Evolutionary conservation across 2,329 filamentous ascomycete genomes (phyloP).

Genomic region (Parasarocladium wereldwijsianum): DNA sequence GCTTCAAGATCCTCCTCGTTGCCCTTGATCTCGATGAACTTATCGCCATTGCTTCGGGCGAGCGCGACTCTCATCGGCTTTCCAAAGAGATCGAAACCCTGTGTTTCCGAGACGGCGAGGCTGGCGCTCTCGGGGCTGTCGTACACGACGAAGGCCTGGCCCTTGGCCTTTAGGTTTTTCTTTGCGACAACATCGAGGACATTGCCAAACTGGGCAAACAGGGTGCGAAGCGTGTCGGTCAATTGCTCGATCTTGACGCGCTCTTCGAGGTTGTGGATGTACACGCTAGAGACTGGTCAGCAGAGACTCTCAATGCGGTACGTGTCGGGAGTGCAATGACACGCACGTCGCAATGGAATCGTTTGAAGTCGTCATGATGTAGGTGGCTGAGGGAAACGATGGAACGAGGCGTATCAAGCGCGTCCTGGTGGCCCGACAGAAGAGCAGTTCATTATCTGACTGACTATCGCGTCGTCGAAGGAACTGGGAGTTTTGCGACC

Average conservation of each 20-base stretch:
- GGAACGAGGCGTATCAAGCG: no score
- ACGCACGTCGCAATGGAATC: slow-evolving; percentile 52
- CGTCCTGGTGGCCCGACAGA: no score
- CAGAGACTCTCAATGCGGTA: slow-evolving; percentile 14
- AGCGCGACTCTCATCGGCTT: slow-evolving; percentile 79
- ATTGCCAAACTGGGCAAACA: slow-evolving; percentile 82
- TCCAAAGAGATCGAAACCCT: slow-evolving; percentile 85
- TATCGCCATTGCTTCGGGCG: slow-evolving; percentile 75
- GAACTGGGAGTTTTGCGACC: no score
- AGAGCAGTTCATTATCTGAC: no score
- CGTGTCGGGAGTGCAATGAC: slow-evolving; percentile 61
- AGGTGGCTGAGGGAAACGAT: neutral
- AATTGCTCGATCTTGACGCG: slow-evolving; percentile 70
- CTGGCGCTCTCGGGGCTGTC: slow-evolving; percentile 66
- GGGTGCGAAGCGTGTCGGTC: slow-evolving; percentile 53
- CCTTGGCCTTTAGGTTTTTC: slow-evolving; percentile 80
- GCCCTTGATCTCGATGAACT: slow-evolving; percentile 63
- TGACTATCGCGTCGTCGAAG: no score
- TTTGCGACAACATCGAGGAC: slow-evolving; percentile 79
- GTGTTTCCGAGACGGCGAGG: slow-evolving; percentile 72
- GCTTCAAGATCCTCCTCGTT: slow-evolving; percentile 68
- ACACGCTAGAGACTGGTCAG: slow-evolving; percentile 37
- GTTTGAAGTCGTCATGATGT: slow-evolving; percentile 20
- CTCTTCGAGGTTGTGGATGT: slow-evolving; percentile 80
- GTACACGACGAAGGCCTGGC: slow-evolving; percentile 91